Evolutionary conservation across 352 stramenopile genomes (phyloP).

Genomic region (Phytopythium litorale): DNA sequence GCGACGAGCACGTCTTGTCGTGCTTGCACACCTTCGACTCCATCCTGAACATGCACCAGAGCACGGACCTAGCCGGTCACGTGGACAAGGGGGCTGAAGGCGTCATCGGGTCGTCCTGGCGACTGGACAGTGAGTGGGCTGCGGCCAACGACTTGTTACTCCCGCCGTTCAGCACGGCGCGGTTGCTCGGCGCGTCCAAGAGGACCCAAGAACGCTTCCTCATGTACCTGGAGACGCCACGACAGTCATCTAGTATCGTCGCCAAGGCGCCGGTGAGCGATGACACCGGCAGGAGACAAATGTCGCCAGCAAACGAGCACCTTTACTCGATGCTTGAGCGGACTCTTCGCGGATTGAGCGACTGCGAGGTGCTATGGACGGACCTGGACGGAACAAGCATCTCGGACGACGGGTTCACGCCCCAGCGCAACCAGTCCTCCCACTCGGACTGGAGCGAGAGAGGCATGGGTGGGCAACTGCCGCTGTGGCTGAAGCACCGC

Average conservation of each 20-base stretch:
- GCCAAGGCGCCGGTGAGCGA: constrained; percentile 7
- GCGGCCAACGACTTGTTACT: constrained; percentile 51
- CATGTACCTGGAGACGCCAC: constrained; percentile 72
- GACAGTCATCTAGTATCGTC: constrained; percentile 3
- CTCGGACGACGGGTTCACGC: neutral
- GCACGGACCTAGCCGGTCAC: constrained; percentile 32
- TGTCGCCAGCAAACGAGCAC: constrained; percentile 73
- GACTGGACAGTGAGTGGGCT: constrained; percentile 33
- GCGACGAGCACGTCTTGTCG: constrained; percentile 74
- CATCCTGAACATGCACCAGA: constrained; percentile 56
- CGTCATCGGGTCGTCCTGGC: constrained; percentile 58
- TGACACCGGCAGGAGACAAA: constrained; percentile 3
- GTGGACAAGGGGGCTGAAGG: constrained; percentile 26
- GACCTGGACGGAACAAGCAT: constrained; percentile 58
- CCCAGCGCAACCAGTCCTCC: constrained; percentile 3
- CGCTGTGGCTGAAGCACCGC: constrained; percentile 67
- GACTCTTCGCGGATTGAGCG: constrained; percentile 67
- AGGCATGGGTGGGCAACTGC: constrained; percentile 55
- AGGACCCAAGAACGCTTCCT: constrained; percentile 77
- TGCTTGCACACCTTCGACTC: constrained; percentile 81
- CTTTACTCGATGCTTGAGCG: constrained; percentile 87
- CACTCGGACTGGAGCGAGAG: constrained; percentile 21
- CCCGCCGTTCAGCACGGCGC: constrained; percentile 81
- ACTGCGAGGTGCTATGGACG: constrained; percentile 85
- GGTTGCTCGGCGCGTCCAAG: constrained; percentile 61